Percentiles rank a stretch among this genome's conserved stretches.
Conservation (phyloP, 1,284 basidiomycete species). For the Cutaneotrichosporon mucoides region DNA sequence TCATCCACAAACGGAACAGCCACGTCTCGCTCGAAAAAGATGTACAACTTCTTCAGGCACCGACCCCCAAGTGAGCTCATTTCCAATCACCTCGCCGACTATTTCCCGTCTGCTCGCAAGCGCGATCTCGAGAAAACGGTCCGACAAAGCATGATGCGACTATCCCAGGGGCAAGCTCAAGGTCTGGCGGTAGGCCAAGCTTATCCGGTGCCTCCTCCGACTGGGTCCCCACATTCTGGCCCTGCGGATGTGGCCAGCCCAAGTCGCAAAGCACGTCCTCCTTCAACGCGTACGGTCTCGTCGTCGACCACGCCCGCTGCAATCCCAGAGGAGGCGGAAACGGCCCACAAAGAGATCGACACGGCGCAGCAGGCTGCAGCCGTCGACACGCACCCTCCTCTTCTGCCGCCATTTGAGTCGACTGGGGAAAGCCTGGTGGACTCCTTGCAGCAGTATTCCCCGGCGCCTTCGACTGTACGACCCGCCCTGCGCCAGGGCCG, state of each 20-base stretch:
- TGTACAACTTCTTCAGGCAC: constrained; percentile 97
- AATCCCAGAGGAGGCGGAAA: constrained; percentile 42
- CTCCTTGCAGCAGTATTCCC: constrained; percentile 57
- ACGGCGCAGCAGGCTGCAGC: not conserved
- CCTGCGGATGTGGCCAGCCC: constrained; percentile 14
- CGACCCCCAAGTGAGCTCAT: constrained; percentile 96
- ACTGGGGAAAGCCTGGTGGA: constrained; percentile 72
- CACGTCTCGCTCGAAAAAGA: constrained; percentile 49
- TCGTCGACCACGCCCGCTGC: constrained; percentile 24
- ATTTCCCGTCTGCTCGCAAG: constrained; percentile 91
- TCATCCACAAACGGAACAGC: constrained; percentile 44
- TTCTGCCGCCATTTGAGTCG: constrained; percentile 75
- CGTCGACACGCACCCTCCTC: constrained; percentile 49
- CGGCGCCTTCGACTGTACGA: constrained; percentile 28
- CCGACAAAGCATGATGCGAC: constrained; percentile 69
- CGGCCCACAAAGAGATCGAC: not conserved
- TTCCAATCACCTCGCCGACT: constrained; percentile 88
- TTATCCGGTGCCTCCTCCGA: not conserved
- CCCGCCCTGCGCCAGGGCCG: constrained; percentile 50
- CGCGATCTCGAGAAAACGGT: constrained; percentile 75
- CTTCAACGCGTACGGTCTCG: constrained; percentile 17
- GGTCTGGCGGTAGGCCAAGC: not conserved
- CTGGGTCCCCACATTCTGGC: constrained; percentile 6
- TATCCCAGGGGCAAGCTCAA: constrained; percentile 43
- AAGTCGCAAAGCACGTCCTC: constrained; percentile 24